Conservation (phyloP, 495 filamentous ascomycete species). For the Aspergillus mulundensis region DNA sequence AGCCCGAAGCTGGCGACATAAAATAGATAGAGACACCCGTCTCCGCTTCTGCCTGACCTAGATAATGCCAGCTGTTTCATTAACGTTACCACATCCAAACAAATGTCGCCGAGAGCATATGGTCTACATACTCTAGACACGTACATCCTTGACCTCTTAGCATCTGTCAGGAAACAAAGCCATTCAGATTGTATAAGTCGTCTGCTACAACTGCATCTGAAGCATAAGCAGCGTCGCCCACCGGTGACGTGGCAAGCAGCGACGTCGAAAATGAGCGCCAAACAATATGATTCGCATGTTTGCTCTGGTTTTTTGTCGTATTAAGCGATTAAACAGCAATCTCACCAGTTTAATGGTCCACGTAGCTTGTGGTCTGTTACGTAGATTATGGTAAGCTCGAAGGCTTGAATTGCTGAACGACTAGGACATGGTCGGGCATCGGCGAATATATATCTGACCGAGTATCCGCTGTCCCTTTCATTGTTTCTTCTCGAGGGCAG, state of each 20-base stretch:
- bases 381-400: neutral
- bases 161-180: slow-evolving; percentile 13
- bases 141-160: slow-evolving; percentile 23
- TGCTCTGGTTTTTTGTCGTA: slow-evolving; percentile 17
- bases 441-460: neutral
- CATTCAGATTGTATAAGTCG: slow-evolving; percentile 12
- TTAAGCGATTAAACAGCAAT: slow-evolving; percentile 19
- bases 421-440: slow-evolving; percentile 4
- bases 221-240: slow-evolving; percentile 27
- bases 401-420: slow-evolving; percentile 1
- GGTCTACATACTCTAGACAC: slow-evolving; percentile 16
- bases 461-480: neutral
- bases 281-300: slow-evolving; percentile 22
- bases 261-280: slow-evolving; percentile 22
- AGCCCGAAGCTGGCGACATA: slow-evolving; percentile 60
- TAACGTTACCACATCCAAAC: slow-evolving; percentile 1
- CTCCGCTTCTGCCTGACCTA: slow-evolving; percentile 13
- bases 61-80: slow-evolving; percentile 29
- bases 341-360: slow-evolving; percentile 28
- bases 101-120: slow-evolving; percentile 1
- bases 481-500: neutral
- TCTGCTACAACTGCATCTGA: slow-evolving; percentile 19
- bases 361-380: slow-evolving; percentile 25
- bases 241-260: slow-evolving; percentile 40
- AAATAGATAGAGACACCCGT: slow-evolving; percentile 26